phyloP scores from a whole-genome alignment of 768 basidiomycete genomes.

The Phanerochaete sordida region DNA sequence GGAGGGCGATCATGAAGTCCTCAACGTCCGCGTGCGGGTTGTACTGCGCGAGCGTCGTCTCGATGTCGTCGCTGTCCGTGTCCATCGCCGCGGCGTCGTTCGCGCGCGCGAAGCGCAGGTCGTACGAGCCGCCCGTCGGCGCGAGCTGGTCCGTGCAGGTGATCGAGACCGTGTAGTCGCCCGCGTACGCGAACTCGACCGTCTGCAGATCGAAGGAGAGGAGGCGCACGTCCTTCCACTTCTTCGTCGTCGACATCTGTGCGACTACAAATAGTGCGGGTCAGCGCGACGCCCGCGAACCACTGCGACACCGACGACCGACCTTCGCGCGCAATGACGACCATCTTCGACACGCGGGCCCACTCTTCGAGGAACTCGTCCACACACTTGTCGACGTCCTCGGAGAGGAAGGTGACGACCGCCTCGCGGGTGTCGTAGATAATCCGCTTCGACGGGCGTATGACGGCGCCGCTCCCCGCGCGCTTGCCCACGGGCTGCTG shows the following conservation, averaged over 20 bases:
- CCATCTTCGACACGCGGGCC: constrained; percentile 91
- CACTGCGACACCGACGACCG: constrained; percentile 14
- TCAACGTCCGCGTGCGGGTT: constrained; percentile 83
- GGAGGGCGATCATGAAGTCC: constrained; percentile 64
- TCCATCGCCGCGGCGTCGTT: constrained; percentile 14
- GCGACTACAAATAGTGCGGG: constrained; percentile 53
- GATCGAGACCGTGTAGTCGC: constrained; percentile 73
- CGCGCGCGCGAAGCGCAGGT: constrained; percentile 65
- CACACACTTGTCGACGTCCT: constrained; percentile 84
- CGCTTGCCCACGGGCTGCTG: constrained; percentile 79
- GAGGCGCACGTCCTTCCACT: constrained; percentile 74
- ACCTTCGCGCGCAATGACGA: constrained; percentile 90
- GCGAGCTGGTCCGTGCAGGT: constrained; percentile 76
- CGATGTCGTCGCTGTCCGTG: constrained; percentile 18
- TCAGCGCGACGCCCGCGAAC: neutral
- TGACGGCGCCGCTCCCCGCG: constrained; percentile 53
- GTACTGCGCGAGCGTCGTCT: constrained; percentile 24
- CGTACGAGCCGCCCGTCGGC: constrained; percentile 64
- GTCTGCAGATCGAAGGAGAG: constrained; percentile 90
- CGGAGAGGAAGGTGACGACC: constrained; percentile 84
- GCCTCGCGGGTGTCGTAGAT: constrained; percentile 88
- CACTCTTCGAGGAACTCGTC: constrained; percentile 91
- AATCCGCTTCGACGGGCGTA: constrained; percentile 83
- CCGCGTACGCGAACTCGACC: constrained; percentile 83
- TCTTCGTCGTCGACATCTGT: constrained; percentile 71